Evolutionary conservation across 2,329 filamentous ascomycete genomes (phyloP), one percentile per base, ranked within the genome.

Genomic region (Cordyceps pruinosa): DNA sequence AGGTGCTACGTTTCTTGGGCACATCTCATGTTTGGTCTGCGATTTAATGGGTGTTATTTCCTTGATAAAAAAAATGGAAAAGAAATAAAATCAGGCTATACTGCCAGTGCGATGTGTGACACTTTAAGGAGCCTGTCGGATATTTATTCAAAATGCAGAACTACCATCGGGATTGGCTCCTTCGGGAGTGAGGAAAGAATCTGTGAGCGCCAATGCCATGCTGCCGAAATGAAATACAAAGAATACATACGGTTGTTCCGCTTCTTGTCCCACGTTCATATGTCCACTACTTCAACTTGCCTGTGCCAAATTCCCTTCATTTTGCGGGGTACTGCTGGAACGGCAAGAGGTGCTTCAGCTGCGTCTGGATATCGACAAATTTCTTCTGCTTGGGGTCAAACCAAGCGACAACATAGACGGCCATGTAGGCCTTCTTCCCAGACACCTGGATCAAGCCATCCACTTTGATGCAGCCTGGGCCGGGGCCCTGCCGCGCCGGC

Each of bases 301-400:
- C 28, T 32, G 7, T 3, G 19, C 17, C 17, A n/a, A 30, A n/a
- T n/a, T n/a, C 23, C 32, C 17, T 10, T 25, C 13, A 25, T 42
- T 41, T 51, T 26, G 52, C 58, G 4, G 71, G 70, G 17, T 63
- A 63, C 54, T 73, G 72, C 62, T 74, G 75, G n/a, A 69, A 61
- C 57, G 73, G 74, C 58, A 78, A 63, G 59, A 73, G 35, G 39
- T 77, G 72, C 62, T 75, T 74, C 19, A 80, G 62, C n/a, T 68
- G 65, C 46, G 78, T 70, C 44, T 79, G 64, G 15, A 73, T 67
- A 30, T 64, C 65, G 59, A 70, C 73, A 52, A 74, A 81, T 46
- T 69, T 71, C 59, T 74, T 73, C 41, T 74, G 76, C 65, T 81
- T 79, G 1, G 82, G 81, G 64, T 85, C 75, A 68, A 80, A 86